Percentiles rank a stretch among this genome's conserved stretches.
Conservation (phyloP, 73 alveolate species). For the Symbiodinium natans region DNA sequence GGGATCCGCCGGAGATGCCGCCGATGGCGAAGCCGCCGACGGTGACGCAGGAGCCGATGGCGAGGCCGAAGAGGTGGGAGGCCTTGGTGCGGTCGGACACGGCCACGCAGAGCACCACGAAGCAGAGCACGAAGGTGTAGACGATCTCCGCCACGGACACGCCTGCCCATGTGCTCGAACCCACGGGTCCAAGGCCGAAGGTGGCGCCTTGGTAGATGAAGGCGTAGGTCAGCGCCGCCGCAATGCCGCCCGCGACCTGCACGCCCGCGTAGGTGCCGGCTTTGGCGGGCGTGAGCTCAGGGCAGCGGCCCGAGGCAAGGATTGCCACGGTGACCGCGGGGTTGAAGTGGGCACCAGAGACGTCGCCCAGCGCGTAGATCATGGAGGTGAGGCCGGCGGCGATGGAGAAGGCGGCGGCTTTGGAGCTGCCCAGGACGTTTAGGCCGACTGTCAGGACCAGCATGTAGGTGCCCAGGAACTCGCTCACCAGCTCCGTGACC, state of each 20-base stretch:
- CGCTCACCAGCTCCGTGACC: slow-evolving; percentile 51
- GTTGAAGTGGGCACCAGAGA: slow-evolving; percentile 66
- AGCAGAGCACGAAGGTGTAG: slow-evolving; percentile 63
- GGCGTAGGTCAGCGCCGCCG: slow-evolving; percentile 46
- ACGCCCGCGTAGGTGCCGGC: slow-evolving; percentile 44
- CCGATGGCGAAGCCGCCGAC: slow-evolving; percentile 80
- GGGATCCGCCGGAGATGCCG: slow-evolving; percentile 66
- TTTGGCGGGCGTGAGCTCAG: slow-evolving; percentile 62
- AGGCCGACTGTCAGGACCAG: slow-evolving; percentile 68
- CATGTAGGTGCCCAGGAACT: slow-evolving; percentile 89
- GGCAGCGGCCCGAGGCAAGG: slow-evolving; percentile 60
- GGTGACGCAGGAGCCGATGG: slow-evolving; percentile 80
- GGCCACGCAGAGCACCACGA: slow-evolving; percentile 62
- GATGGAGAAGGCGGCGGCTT: slow-evolving; percentile 85
- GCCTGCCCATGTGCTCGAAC: slow-evolving; percentile 15
- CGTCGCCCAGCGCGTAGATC: slow-evolving; percentile 73
- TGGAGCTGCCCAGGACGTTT: slow-evolving; percentile 50
- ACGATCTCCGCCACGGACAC: slow-evolving; percentile 43
- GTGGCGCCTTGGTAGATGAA: slow-evolving; percentile 26
- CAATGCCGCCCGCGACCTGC: slow-evolving; percentile 67
- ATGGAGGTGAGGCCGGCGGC: slow-evolving; percentile 87
- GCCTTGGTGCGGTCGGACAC: slow-evolving; percentile 20
- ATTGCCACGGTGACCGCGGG: slow-evolving; percentile 75
- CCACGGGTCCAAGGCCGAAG: slow-evolving; percentile 30
- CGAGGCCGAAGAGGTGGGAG: slow-evolving; percentile 54